phyloP scores from a whole-genome alignment of 163 green algal genomes.

The Chlorella variabilis region DNA sequence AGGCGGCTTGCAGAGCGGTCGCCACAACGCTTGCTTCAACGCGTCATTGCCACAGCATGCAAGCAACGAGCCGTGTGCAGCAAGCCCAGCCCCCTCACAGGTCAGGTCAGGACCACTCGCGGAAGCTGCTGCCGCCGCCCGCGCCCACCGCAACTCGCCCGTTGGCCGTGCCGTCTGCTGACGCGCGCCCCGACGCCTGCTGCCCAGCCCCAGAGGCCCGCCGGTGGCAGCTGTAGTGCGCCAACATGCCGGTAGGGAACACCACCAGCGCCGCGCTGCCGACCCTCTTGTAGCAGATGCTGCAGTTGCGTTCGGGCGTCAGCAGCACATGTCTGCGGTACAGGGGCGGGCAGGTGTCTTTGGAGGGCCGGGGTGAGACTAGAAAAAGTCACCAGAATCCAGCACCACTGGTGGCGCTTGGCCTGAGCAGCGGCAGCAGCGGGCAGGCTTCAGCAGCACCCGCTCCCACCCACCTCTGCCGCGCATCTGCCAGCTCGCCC shows the following conservation, averaged over 20 bases:
- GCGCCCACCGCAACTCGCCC: too few species aligned
- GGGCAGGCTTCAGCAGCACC: too few species aligned
- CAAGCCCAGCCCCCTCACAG: too few species aligned
- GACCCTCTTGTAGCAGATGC: slow-evolving; percentile 85
- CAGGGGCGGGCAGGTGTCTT: not conserved
- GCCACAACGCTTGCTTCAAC: too few species aligned
- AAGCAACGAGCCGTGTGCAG: too few species aligned
- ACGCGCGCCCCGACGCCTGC: not conserved
- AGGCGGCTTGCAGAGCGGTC: too few species aligned
- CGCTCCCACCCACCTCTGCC: slow-evolving; percentile 51
- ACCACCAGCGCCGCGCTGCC: slow-evolving; percentile 79
- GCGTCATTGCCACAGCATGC: too few species aligned
- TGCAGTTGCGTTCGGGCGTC: slow-evolving; percentile 76
- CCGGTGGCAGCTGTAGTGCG: slow-evolving; percentile 84
- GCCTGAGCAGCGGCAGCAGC: not conserved
- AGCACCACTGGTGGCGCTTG: too few species aligned
- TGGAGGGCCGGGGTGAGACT: too few species aligned
- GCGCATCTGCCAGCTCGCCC: slow-evolving; percentile 61
- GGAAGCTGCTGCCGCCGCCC: too few species aligned
- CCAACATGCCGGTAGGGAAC: slow-evolving; percentile 71
- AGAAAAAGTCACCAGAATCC: too few species aligned
- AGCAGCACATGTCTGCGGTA: slow-evolving; percentile 63
- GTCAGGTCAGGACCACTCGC: not conserved
- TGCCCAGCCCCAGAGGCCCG: not conserved
- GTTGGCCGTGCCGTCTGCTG: not conserved